Percentiles rank a stretch among this genome's conserved stretches.
Evolutionary conservation across 148 eudicot species (phyloP).

Genomic region (Simmondsia chinensis): DNA sequence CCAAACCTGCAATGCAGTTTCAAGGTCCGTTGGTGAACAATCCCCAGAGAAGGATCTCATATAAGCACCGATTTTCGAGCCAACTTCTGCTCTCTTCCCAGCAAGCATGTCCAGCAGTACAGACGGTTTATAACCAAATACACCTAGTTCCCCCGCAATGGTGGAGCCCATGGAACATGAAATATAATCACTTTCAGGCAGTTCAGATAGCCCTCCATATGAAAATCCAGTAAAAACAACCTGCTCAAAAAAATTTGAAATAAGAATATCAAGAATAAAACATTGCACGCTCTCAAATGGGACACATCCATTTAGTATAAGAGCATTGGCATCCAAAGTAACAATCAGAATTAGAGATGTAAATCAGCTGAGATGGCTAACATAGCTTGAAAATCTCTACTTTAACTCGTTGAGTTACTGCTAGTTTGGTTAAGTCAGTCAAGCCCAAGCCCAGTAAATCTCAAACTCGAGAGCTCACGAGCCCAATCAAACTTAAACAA

Average conservation of each 20-base stretch:
- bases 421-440: too few species aligned
- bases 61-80: constrained; percentile 77
- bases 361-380: too few species aligned
- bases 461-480: too few species aligned
- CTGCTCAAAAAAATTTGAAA: constrained; percentile 35
- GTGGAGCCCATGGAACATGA: constrained; percentile 90
- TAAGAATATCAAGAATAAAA: constrained; percentile 13
- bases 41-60: constrained; percentile 86
- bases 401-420: too few species aligned
- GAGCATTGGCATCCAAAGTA: neutral
- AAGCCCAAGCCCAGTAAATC: too few species aligned
- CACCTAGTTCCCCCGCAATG: constrained; percentile 87
- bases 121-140: constrained; percentile 82
- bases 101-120: constrained; percentile 88
- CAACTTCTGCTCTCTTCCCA: constrained; percentile 95
- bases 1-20: constrained; percentile 85
- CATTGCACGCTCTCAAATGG: neutral
- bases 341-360: neutral
- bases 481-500: too few species aligned
- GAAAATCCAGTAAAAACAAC: constrained; percentile 83
- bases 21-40: constrained; percentile 89
- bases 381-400: too few species aligned
- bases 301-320: neutral
- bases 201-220: constrained; percentile 87
- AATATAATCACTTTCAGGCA: constrained; percentile 71